Base-by-base conservation (phyloP, 192 early-diverging fungal species). In the Gonapodya prolifera region DNA sequence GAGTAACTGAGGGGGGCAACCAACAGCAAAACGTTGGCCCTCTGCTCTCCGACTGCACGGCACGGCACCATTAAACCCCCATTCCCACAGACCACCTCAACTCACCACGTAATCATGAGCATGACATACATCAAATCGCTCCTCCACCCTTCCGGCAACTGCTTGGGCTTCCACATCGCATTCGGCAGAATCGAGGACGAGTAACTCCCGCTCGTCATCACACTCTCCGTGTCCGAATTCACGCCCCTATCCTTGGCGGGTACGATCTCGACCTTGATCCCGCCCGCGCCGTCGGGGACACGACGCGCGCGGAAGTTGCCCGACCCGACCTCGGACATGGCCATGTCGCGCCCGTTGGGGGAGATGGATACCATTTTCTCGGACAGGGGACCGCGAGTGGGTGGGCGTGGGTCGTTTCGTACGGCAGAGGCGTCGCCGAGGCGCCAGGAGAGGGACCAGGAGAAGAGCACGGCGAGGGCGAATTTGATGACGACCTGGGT, bases 401-500 rank as follows among this genome's bases (percentile, higher is more conserved):
- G n/a, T n/a, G n/a, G n/a, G n/a, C n/a, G n/a, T n/a, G n/a, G n/a
- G n/a, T n/a, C n/a, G n/a, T n/a, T n/a, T n/a, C n/a, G 28, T n/a
- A 35, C 33, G 75, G 45, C 45, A 8, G 45, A 69, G 45, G 45
- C 45, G 35, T 88, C 86, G 13, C 95, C 95, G n/a, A 96, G 83
- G 34, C 87, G 81, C 79, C 90, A 85, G 31, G 89, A 89, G 77
- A 94, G 82, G 81, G 93, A 87, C 94, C 94, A 95, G 33, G 89
- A 88, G 84, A 94, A 95, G 35, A 88, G 81, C 32, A 95, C 82
- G 0, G 94, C 94, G 78, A 93, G 83, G 77, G 86, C 80, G 78
- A 96, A 96, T 80, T 89, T 91, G 75, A 88, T 85, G 32, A 89
- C 80, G 70, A 92, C 76, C 2, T 76, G 69, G 1, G 69, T 18